A percentile compares a stretch with the other conserved stretches of the same genome.
phyloP scores from a whole-genome alignment of 768 basidiomycete genomes.

The Suillus paluster region DNA sequence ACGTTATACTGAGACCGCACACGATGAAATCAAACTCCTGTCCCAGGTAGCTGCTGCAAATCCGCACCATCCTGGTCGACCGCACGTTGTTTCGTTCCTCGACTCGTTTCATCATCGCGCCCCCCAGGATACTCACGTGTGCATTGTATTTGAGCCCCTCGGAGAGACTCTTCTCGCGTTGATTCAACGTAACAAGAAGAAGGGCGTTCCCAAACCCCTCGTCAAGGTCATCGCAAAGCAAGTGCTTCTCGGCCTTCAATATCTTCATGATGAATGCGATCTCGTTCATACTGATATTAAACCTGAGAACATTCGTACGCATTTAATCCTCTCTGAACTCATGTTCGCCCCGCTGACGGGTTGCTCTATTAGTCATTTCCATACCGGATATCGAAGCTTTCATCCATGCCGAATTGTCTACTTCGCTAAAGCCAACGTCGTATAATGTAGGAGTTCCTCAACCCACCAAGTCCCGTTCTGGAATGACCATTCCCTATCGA shows the following conservation, averaged over 20 bases:
- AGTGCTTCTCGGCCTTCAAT: conserved; percentile 85
- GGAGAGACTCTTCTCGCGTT: conserved; percentile 79
- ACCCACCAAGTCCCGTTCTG: conserved; percentile 63
- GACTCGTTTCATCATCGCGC: conserved; percentile 85
- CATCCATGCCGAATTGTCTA: conserved; percentile 68
- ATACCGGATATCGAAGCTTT: conserved; percentile 82
- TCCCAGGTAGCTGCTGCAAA: conserved; percentile 72
- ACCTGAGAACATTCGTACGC: conserved; percentile 93
- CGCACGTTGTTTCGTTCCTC: conserved; percentile 85
- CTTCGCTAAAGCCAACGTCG: conserved; percentile 73
- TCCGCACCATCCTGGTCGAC: conserved; percentile 77
- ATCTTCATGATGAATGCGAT: conserved; percentile 91
- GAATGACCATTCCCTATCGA: conserved; percentile 62
- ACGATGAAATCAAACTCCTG: conserved; percentile 94
- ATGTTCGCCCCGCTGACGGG: conserved; percentile 9
- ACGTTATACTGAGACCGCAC: conserved; percentile 94
- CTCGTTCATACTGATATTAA: conserved; percentile 94
- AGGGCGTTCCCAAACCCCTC: conserved; percentile 79
- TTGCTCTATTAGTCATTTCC: conserved; percentile 61
- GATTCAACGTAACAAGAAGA: conserved; percentile 79
- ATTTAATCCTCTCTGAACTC: conserved; percentile 28
- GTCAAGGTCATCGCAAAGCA: conserved; percentile 89
- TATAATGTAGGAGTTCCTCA: conserved; percentile 81
- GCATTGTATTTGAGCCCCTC: conserved; percentile 89
- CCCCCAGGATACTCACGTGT: conserved; percentile 77